Percentiles rank a stretch among this genome's conserved stretches.
Conservation (phyloP, 1,284 basidiomycete genomes). For the Phellopilus nigrolimitatus region DNA sequence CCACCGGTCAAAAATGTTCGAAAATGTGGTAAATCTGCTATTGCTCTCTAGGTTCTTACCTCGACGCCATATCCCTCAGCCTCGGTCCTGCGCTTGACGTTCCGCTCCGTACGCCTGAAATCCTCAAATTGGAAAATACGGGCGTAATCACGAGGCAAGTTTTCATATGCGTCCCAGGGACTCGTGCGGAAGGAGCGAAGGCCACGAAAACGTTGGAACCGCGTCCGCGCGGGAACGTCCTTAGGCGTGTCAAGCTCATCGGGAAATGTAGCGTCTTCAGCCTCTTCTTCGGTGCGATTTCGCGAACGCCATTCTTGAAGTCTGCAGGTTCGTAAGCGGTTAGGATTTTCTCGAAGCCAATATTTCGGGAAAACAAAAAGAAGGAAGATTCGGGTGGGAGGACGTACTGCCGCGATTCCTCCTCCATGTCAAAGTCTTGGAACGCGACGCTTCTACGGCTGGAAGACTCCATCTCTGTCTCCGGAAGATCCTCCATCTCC, state of each 20-base stretch:
- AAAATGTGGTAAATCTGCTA: background rate
- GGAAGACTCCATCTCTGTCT: conserved; percentile 56
- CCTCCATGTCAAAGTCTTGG: conserved; percentile 75
- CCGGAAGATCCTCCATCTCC: conserved; percentile 55
- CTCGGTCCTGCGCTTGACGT: conserved; percentile 63
- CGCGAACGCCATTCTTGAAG: conserved; percentile 59
- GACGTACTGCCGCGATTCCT: conserved; percentile 80
- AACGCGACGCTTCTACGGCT: conserved; percentile 54
- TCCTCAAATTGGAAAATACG: conserved; percentile 98
- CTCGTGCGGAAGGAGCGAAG: conserved; percentile 91
- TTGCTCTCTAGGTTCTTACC: conserved; percentile 40
- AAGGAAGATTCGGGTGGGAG: too few species aligned
- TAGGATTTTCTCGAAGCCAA: too few species aligned
- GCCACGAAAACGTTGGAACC: conserved; percentile 93
- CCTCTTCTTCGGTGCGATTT: conserved; percentile 46
- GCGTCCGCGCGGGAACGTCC: conserved; percentile 76
- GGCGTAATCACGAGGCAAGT: conserved; percentile 90
- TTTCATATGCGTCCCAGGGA: conserved; percentile 97
- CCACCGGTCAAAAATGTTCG: background rate
- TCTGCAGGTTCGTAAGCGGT: too few species aligned
- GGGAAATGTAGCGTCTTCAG: conserved; percentile 83
- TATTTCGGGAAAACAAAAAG: too few species aligned
- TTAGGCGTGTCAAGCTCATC: conserved; percentile 98
- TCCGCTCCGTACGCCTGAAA: conserved; percentile 81
- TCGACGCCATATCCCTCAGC: conserved; percentile 56